Evolutionary conservation across 257 asterid genomes (phyloP).

Genomic region (Solanum dulcamara): DNA sequence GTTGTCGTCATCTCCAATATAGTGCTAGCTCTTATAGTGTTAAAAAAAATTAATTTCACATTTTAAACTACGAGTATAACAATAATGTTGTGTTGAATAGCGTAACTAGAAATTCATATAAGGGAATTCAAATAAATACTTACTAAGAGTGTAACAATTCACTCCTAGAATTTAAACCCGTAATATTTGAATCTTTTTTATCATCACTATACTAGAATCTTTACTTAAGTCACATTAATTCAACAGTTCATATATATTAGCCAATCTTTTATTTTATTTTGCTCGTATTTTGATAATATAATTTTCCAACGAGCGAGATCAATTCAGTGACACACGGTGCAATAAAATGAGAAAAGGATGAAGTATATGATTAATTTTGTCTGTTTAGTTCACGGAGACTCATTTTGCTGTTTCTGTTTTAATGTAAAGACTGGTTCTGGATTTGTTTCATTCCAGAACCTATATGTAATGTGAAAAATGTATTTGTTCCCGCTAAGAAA

Average conservation of each 20-base stretch:
- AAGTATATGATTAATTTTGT: neutral
- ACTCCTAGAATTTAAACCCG: neutral
- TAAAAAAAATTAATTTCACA: neutral
- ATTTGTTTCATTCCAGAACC: neutral
- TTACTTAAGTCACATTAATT: neutral
- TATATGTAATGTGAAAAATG: neutral
- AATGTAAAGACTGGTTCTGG: neutral
- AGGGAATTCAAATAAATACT: neutral
- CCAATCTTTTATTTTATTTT: too few relatives aligned
- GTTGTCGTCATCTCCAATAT: too few relatives aligned
- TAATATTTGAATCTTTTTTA: neutral
- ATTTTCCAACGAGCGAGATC: neutral
- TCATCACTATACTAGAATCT: neutral
- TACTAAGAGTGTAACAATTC: too few relatives aligned
- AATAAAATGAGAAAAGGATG: neutral
- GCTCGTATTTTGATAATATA: neutral
- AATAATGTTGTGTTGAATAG: neutral
- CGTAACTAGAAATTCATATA: neutral
- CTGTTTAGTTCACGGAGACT: neutral
- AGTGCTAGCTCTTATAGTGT: neutral
- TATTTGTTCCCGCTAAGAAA: neutral
- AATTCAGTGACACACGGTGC: neutral
- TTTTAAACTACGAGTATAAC: neutral
- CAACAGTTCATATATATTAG: neutral
- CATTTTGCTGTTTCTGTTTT: neutral